These are phyloP conservation scores for Colletotrichum tabaci DNA, from an alignment of 2,329 filamentous ascomycete species.

Conservation along the genomic window DNA sequence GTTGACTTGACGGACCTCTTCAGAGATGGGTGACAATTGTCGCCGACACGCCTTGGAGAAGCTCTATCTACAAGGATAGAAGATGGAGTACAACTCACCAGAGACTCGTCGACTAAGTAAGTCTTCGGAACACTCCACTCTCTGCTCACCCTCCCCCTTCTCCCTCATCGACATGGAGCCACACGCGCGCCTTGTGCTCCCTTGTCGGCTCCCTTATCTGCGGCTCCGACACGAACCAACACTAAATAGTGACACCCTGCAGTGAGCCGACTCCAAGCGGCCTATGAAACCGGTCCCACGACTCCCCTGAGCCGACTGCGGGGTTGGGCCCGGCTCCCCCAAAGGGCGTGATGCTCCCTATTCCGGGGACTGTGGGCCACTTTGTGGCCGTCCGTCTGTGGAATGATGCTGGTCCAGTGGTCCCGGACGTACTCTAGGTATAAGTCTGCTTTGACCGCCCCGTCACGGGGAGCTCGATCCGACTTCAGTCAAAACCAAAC, in stretches of 20 bases:
- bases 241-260: constrained; percentile 1
- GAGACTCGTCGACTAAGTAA: neutral
- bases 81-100: neutral
- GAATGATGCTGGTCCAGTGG: constrained; percentile 13
- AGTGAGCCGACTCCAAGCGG: constrained; percentile 39
- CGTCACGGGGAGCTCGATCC: constrained; percentile 22
- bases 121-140: neutral
- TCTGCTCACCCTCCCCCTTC: neutral
- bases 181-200: constrained; percentile 4
- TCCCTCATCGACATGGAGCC: neutral
- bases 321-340: constrained; percentile 14
- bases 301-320: constrained; percentile 30
- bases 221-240: neutral
- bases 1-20: too few species aligned
- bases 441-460: constrained; percentile 34
- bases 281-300: constrained; percentile 31
- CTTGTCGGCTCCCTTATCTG: constrained; percentile 19
- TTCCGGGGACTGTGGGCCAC: constrained; percentile 22
- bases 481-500: constrained; percentile 28
- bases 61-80: neutral
- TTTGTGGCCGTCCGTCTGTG: constrained; percentile 33
- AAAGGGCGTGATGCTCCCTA: constrained; percentile 39
- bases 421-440: constrained; percentile 7
- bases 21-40: too few species aligned
- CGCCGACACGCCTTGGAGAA: too few species aligned